Conservation (phyloP, 306 rosid genomes). For the Lathyrus sativus region DNA sequence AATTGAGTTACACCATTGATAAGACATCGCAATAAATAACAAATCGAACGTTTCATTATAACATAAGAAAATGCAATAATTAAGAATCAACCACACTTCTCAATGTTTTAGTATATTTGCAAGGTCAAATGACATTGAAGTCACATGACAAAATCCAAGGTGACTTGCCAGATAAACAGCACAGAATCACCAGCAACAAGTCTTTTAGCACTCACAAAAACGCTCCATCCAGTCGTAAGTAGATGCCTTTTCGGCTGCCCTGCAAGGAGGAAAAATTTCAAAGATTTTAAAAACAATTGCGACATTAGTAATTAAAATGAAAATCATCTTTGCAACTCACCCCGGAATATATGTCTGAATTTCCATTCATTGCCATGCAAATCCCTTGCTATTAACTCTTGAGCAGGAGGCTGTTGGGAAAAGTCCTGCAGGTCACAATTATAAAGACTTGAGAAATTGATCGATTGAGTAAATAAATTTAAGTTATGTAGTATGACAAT, state of each 20-base stretch:
- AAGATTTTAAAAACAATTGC: slow-evolving; percentile 1
- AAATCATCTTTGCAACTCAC: slow-evolving; percentile 50
- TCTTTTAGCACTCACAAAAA: slow-evolving; percentile 95
- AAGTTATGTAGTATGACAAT: background rate
- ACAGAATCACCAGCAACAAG: slow-evolving; percentile 97
- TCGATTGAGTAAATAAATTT: background rate
- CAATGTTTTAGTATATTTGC: background rate
- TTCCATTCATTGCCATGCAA: slow-evolving; percentile 98
- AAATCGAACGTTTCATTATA: background rate
- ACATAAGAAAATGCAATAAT: background rate
- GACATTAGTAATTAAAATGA: slow-evolving; percentile 12
- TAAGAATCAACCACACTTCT: slow-evolving; percentile 1
- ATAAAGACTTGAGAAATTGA: slow-evolving; percentile 10
- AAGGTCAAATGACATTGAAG: background rate
- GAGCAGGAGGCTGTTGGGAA: slow-evolving; percentile 92
- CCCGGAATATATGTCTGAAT: slow-evolving; percentile 97
- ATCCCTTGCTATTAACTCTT: slow-evolving; percentile 94
- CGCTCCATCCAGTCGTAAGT: slow-evolving; percentile 99
- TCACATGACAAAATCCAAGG: background rate
- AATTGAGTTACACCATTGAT: slow-evolving; percentile 22
- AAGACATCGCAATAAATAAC: background rate
- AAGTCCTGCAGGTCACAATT: slow-evolving; percentile 66
- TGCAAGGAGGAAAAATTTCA: slow-evolving; percentile 37
- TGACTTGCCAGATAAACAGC: slow-evolving; percentile 85
- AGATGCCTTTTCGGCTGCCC: slow-evolving; percentile 99